Evolutionary conservation across 139 green algal genomes (phyloP).

Genomic region (Bryopsis sp.): DNA sequence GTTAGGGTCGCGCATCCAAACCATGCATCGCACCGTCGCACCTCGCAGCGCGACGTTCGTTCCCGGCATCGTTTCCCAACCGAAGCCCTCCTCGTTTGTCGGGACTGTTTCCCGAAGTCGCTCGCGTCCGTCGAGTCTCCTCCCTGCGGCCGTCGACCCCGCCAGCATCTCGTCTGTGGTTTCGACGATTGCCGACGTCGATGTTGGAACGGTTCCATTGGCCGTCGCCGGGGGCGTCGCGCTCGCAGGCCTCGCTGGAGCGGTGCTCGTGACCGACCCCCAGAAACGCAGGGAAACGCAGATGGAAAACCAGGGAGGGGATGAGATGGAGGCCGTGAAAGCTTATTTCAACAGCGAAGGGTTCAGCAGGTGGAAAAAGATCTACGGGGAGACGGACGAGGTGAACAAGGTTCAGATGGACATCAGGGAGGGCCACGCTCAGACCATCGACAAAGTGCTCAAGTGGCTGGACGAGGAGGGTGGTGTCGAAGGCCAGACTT

Average conservation of each 20-base stretch:
- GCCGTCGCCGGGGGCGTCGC: conserved; percentile 56
- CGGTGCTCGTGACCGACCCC: conserved; percentile 68
- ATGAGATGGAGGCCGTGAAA: conserved; percentile 86
- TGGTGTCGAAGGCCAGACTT: conserved; percentile 57
- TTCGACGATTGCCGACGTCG: conserved; percentile 4
- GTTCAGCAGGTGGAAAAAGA: conserved; percentile 95
- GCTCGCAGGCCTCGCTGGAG: conserved; percentile 55
- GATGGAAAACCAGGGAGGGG: conserved; percentile 66
- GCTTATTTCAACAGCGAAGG: conserved; percentile 91
- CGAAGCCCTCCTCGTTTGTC: too few species aligned
- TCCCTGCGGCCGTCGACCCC: not conserved
- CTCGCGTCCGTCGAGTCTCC: not conserved
- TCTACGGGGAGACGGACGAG: conserved; percentile 97
- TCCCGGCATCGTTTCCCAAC: too few species aligned
- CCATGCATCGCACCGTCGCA: too few species aligned
- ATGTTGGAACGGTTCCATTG: conserved; percentile 25
- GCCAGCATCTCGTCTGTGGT: too few species aligned
- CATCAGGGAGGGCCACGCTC: conserved; percentile 84
- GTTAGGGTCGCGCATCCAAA: too few species aligned
- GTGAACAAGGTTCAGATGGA: conserved; percentile 98
- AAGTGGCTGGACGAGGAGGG: conserved; percentile 78
- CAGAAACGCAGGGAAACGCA: conserved; percentile 58
- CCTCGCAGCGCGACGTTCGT: too few species aligned
- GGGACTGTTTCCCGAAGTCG: too few species aligned
- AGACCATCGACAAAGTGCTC: conserved; percentile 97